Percentiles rank a stretch among this genome's conserved stretches.
These are phyloP conservation scores for Plectosphaerella cucumerina DNA, from an alignment of 2,329 filamentous ascomycete species.

Conservation along the genomic window DNA sequence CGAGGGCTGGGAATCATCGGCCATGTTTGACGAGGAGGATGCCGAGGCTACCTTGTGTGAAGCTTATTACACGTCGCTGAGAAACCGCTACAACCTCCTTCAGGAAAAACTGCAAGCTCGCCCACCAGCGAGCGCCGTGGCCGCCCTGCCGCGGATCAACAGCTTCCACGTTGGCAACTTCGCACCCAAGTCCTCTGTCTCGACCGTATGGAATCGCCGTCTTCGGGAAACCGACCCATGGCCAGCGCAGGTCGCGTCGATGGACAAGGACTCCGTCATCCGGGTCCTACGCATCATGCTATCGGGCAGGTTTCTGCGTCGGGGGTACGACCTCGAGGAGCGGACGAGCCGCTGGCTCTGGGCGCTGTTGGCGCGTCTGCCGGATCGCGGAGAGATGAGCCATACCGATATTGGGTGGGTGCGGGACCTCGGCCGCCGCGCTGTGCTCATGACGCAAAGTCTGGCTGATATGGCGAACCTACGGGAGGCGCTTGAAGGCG, in stretches of 20 bases:
- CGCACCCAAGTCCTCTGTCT: constrained; percentile 44
- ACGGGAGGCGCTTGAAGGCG: constrained; percentile 35
- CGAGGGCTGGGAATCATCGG: constrained; percentile 11
- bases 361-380: constrained; percentile 72
- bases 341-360: constrained; percentile 80
- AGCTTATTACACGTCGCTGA: constrained; percentile 64
- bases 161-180: constrained; percentile 52
- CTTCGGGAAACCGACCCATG: constrained; percentile 51
- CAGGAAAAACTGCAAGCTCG: constrained; percentile 55
- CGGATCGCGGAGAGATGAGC: constrained; percentile 69
- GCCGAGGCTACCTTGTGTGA: constrained; percentile 47
- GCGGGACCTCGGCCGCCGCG: constrained; percentile 74
- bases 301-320: constrained; percentile 58
- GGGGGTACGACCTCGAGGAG: constrained; percentile 54
- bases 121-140: constrained; percentile 49
- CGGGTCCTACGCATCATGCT: constrained; percentile 64
- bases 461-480: constrained; percentile 49
- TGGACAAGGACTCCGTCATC: constrained; percentile 64
- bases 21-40: constrained; percentile 19
- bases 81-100: constrained; percentile 60
- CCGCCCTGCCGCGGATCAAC: constrained; percentile 48
- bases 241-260: constrained; percentile 55
- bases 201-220: constrained; percentile 46
- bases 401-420: constrained; percentile 73
- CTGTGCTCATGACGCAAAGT: constrained; percentile 56